Percentiles rank a stretch among this genome's conserved stretches.
phyloP scores from a whole-genome alignment of 2,329 filamentous ascomycete genomes.

The Diaporthe sp. region DNA sequence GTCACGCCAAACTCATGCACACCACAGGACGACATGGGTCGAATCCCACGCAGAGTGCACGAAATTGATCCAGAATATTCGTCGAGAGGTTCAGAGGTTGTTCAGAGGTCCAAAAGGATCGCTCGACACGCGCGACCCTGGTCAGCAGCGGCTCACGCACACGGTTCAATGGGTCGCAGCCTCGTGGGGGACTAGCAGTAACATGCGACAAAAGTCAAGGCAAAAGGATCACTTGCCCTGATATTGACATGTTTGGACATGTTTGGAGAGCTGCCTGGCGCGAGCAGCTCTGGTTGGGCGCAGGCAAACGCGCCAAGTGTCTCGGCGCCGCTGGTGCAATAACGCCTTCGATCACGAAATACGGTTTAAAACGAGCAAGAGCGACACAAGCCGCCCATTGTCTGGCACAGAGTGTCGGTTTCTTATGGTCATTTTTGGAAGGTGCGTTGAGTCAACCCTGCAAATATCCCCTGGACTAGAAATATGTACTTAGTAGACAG shows the following conservation, averaged over 20 bases:
- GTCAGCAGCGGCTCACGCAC: not conserved
- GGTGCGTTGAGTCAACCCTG: not conserved
- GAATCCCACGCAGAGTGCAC: not conserved
- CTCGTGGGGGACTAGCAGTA: not conserved
- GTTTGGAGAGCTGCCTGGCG: not conserved
- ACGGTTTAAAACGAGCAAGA: not conserved
- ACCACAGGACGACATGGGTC: not conserved
- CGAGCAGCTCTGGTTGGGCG: not conserved
- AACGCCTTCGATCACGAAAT: slow-evolving; percentile 24
- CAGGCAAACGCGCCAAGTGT: not conserved
- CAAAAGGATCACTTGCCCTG: not conserved
- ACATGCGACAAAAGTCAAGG: not conserved
- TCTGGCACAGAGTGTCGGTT: not conserved
- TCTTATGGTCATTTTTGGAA: slow-evolving; percentile 7
- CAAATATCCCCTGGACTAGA: not conserved
- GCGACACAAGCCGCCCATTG: slow-evolving; percentile 8
- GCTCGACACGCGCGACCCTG: too few species aligned
- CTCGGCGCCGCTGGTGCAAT: slow-evolving; percentile 26
- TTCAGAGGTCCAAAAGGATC: not conserved
- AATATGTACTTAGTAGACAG: not conserved
- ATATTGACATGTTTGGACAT: not conserved
- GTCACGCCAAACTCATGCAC: fast-evolving
- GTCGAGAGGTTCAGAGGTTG: too few species aligned
- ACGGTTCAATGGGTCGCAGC: not conserved
- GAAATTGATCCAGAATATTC: not conserved